Evolutionary conservation across 1,284 basidiomycete species (phyloP), one percentile per base, ranked within the genome.

Genomic region (Neonothopanus nambi): DNA sequence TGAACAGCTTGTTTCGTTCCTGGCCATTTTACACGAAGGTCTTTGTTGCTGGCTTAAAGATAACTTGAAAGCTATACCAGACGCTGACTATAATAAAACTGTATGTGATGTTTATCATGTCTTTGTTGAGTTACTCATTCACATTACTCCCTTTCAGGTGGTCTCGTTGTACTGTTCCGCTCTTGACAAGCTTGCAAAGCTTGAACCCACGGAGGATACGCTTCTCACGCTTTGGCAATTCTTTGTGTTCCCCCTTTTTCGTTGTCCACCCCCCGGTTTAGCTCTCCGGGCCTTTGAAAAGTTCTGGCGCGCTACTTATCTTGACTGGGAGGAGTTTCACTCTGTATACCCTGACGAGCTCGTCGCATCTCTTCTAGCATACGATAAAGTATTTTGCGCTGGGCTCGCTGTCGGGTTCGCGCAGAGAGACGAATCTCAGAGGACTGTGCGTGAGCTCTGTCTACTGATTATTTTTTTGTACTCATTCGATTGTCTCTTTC

Each of bases 11-110:
- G 57, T 74, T 20, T 58, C 60, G 11, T 48, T 74, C 9, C 52
- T 84, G 9, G 60, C 59, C 15, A 54, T 57, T 2, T 62, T 81
- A 36, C 67, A 72, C n/a, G 59, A 67, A 17, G 65, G 78, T 21
- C 59, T 84, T 3, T 69, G 67, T 50, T 56, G 67, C 24, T 87
- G 84, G 84, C 73, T 85, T 26, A 70, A 69, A 42, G 84, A 86
- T 57, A 69, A 72, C 46, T 40, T 58, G 0, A 64, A 70, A 24
- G 52, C 70, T 13, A 65, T 85, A 42, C 60, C 67, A 4, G 69
- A 73, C 12, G 59, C 70, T 5, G 74, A 80, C 28, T 78, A 81
- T 52, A 77, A 76, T 52, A 64, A 70, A 38, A 57, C 78, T 50
- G 84, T 85, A 64, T 38, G 77, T 70, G 36, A 8, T 9, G 33